These are phyloP conservation scores for Talaromyces sp. DNA, from an alignment of 2,329 filamentous ascomycete species.

Conservation along the genomic window DNA sequence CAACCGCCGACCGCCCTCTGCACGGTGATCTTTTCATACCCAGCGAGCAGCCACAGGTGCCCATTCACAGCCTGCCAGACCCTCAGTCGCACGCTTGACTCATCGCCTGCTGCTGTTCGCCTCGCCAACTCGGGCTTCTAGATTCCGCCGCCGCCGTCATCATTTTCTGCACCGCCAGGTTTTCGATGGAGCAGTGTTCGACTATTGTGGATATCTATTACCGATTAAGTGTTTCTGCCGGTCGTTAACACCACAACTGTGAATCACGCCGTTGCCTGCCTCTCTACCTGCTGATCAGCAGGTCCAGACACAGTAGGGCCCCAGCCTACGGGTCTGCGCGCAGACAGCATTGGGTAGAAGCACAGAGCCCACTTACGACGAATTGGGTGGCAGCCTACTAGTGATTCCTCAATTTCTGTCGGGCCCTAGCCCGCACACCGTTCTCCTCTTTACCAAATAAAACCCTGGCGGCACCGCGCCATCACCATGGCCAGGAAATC, in stretches of 20 bases:
- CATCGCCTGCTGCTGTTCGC: constrained; percentile 8
- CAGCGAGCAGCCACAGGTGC: not conserved
- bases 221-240: constrained; percentile 19
- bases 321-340: constrained; percentile 6
- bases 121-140: constrained; percentile 2
- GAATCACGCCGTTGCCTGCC: constrained; percentile 5
- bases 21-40: constrained; percentile 5
- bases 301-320: constrained; percentile 10
- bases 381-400: constrained; percentile 3
- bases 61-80: constrained; percentile 14
- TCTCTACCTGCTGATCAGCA: constrained; percentile 10
- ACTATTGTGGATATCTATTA: constrained; percentile 20
- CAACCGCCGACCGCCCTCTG: constrained; percentile 10
- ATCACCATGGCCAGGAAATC: constrained; percentile 33
- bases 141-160: constrained; percentile 2
- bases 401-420: constrained; percentile 1
- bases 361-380: constrained; percentile 4
- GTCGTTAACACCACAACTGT: constrained; percentile 17
- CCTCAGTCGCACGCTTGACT: constrained; percentile 6
- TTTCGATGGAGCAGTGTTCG: constrained; percentile 23
- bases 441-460: constrained; percentile 7
- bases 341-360: constrained; percentile 10
- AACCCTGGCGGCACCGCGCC: constrained; percentile 7
- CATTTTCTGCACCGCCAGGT: constrained; percentile 8
- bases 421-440: constrained; percentile 1